A percentile compares a stretch with the other conserved stretches of the same genome.
Evolutionary conservation across 2,329 filamentous ascomycete species (phyloP).

Genomic region (Beauveria pseudobassiana): DNA sequence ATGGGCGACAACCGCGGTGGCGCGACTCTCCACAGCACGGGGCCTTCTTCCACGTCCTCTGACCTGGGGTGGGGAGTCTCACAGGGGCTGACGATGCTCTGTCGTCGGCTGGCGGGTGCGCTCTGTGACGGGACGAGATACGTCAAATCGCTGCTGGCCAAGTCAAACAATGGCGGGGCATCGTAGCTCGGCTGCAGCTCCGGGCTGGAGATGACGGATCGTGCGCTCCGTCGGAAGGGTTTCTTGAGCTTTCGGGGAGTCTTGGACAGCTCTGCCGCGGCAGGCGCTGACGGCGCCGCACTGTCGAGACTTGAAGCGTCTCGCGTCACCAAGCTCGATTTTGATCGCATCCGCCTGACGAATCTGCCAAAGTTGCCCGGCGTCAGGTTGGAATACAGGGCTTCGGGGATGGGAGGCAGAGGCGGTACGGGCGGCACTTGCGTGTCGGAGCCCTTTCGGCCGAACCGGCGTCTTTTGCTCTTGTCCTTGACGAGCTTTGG

Average conservation of each 20-base stretch:
- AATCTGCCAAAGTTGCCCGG: constrained; percentile 22
- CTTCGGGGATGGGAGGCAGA: constrained; percentile 26
- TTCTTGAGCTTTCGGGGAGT: constrained; percentile 9
- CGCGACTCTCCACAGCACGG: constrained; percentile 13
- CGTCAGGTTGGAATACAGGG: constrained; percentile 17
- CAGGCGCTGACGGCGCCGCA: neutral
- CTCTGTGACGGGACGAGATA: neutral
- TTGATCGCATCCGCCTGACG: constrained; percentile 20
- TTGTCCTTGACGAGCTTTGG: constrained; percentile 9
- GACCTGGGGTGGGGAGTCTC: neutral
- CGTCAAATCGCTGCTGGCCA: neutral
- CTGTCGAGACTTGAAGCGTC: neutral
- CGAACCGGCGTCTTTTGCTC: constrained; percentile 7
- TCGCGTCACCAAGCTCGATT: constrained; percentile 1
- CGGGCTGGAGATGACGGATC: constrained; percentile 20
- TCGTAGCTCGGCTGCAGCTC: constrained; percentile 6
- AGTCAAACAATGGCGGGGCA: neutral
- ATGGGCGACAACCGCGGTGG: constrained; percentile 30
- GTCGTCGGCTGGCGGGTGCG: neutral
- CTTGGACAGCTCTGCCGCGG: neutral
- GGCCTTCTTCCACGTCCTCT: neutral
- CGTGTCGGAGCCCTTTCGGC: constrained; percentile 8
- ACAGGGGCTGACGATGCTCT: neutral
- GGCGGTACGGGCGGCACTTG: constrained; percentile 20
- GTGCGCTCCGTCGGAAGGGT: constrained; percentile 13